Percentiles rank a stretch among this genome's conserved stretches.
These are phyloP conservation scores for Limonium bicolor DNA, from an alignment of 148 eudicot species.

Conservation along the genomic window DNA sequence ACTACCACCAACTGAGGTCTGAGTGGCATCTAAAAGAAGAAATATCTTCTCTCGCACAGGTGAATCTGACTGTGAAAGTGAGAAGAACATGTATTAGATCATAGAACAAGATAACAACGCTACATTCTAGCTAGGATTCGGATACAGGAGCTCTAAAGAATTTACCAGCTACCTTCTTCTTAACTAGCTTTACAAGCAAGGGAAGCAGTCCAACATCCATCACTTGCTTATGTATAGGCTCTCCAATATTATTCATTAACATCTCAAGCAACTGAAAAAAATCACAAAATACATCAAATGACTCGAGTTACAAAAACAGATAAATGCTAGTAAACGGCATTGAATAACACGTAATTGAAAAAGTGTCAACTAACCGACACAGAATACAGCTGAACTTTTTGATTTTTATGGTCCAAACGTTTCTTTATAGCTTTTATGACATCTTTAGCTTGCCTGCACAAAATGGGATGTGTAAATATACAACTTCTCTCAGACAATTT, in stretches of 20 bases:
- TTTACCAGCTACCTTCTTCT: conserved; percentile 68
- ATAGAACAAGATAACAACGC: too few species aligned
- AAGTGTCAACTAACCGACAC: conserved; percentile 44
- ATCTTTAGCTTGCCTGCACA: conserved; percentile 76
- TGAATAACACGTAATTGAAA: neutral
- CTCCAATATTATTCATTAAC: conserved; percentile 94
- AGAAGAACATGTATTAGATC: too few species aligned
- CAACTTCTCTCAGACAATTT: neutral
- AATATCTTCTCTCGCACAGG: conserved; percentile 90
- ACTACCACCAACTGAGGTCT: conserved; percentile 83
- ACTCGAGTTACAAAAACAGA: neutral
- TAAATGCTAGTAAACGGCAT: neutral
- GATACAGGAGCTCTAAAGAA: too few species aligned
- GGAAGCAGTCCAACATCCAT: conserved; percentile 74
- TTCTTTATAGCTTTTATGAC: conserved; percentile 84
- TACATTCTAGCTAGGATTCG: too few species aligned
- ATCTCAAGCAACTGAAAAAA: conserved; percentile 70
- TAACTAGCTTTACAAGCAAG: conserved; percentile 71
- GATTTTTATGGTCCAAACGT: conserved; percentile 66
- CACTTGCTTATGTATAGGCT: conserved; percentile 79
- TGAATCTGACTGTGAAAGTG: conserved; percentile 49
- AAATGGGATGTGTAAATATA: neutral
- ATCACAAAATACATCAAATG: neutral
- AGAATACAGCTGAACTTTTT: conserved; percentile 66
- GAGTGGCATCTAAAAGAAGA: conserved; percentile 96